Percentiles rank a stretch among this genome's conserved stretches.
phyloP scores from a whole-genome alignment of 345 rosid species.

The Populus euphratica region DNA sequence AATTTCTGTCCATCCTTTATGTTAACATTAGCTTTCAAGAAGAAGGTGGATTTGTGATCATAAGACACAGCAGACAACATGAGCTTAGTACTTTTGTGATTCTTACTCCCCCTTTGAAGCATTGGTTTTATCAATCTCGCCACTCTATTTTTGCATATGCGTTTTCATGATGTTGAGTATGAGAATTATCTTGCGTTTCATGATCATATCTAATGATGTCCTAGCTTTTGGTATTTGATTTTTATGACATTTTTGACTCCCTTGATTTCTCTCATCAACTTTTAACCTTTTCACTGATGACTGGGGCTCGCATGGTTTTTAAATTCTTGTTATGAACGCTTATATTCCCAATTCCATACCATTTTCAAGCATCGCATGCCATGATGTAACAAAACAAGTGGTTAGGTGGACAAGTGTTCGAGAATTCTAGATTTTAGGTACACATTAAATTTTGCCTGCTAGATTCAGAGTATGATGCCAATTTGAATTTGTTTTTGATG shows the following conservation, averaged over 20 bases:
- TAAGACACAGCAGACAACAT: slow-evolving; percentile 4
- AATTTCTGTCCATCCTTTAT: neutral
- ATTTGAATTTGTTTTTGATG: too few relatives aligned
- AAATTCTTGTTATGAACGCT: neutral
- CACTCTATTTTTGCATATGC: neutral
- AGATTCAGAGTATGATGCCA: too few relatives aligned
- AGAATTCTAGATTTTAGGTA: too few relatives aligned
- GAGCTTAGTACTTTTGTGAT: neutral
- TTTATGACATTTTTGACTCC: neutral
- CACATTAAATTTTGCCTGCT: too few relatives aligned
- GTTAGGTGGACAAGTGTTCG: too few relatives aligned
- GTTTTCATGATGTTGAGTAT: neutral
- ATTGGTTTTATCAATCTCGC: neutral
- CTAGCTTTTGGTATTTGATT: neutral
- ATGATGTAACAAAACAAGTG: neutral
- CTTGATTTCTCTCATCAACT: neutral
- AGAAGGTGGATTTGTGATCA: slow-evolving; percentile 2
- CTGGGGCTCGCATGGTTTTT: slow-evolving; percentile 9
- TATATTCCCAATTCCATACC: neutral
- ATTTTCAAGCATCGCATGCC: neutral
- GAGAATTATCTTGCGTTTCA: neutral
- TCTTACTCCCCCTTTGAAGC: neutral
- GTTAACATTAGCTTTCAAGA: neutral
- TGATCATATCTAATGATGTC: neutral
- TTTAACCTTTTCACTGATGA: slow-evolving; percentile 1